phyloP scores from a whole-genome alignment of 2,329 filamentous ascomycete species.

The Colletotrichum endophyticum region DNA sequence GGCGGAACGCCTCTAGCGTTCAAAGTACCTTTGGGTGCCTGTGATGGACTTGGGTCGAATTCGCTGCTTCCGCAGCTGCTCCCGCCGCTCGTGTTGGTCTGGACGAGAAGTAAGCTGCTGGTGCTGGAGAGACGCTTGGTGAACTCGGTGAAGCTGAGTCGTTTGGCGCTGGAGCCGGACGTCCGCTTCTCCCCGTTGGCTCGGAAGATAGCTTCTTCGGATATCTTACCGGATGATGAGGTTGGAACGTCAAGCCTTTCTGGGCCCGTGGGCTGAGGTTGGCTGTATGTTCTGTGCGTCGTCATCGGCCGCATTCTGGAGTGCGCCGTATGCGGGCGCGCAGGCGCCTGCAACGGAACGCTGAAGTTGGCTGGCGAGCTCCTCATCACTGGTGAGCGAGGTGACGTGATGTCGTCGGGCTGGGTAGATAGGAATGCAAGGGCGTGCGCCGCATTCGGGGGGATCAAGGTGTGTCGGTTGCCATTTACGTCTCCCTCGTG shows the following conservation, averaged over 20 bases:
- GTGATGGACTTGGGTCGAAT: slow-evolving; percentile 42
- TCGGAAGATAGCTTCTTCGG: slow-evolving; percentile 37
- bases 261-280: slow-evolving; percentile 46
- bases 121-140: slow-evolving; percentile 65
- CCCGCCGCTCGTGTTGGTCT: slow-evolving; percentile 56
- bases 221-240: slow-evolving; percentile 28
- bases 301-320: slow-evolving; percentile 49
- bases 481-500: slow-evolving; percentile 32
- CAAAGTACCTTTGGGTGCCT: slow-evolving; percentile 33
- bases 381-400: slow-evolving; percentile 38
- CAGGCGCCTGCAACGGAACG: slow-evolving; percentile 23
- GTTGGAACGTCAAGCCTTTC: slow-evolving; percentile 25
- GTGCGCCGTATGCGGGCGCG: slow-evolving; percentile 60
- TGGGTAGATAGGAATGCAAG: slow-evolving; percentile 55
- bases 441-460: slow-evolving; percentile 52
- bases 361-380: slow-evolving; percentile 19
- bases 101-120: slow-evolving; percentile 63
- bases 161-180: slow-evolving; percentile 60
- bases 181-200: slow-evolving; percentile 50
- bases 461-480: slow-evolving; percentile 40
- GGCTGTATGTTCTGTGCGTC: slow-evolving; percentile 51
- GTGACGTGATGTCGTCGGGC: slow-evolving; percentile 35
- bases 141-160: slow-evolving; percentile 66
- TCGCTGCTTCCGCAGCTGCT: slow-evolving; percentile 56
- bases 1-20: slow-evolving; percentile 34